phyloP scores from a whole-genome alignment of 306 rosid genomes.

The Betula pendula region DNA sequence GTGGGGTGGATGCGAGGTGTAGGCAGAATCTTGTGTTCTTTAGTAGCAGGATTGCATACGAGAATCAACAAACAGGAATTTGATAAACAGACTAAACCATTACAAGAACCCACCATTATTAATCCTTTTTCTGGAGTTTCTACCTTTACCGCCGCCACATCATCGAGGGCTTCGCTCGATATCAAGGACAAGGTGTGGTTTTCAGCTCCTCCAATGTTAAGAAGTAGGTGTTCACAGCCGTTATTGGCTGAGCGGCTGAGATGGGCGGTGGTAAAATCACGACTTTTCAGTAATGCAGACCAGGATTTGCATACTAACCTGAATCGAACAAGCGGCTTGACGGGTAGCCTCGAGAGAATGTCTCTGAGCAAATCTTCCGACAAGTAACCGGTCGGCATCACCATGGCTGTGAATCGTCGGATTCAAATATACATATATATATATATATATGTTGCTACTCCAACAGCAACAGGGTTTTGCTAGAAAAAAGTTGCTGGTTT shows the following conservation, averaged over 20 bases:
- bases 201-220: neutral
- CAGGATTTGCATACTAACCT: slow-evolving; percentile 6
- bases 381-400: neutral
- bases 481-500: too few species aligned
- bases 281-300: neutral
- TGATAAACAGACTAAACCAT: slow-evolving; percentile 2
- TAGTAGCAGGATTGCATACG: slow-evolving; percentile 14
- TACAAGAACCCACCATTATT: slow-evolving; percentile 18
- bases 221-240: neutral
- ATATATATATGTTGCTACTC: too few species aligned
- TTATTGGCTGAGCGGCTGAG: neutral
- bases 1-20: neutral
- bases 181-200: neutral
- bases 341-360: slow-evolving; percentile 2
- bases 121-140: neutral
- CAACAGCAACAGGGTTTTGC: too few species aligned
- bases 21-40: slow-evolving; percentile 11
- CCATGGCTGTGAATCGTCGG: neutral
- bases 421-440: too few species aligned
- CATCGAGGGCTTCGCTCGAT: neutral
- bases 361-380: neutral
- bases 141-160: neutral
- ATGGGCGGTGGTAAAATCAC: neutral
- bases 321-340: neutral
- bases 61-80: neutral